Evolutionary conservation across 1,139 yeast genomes (phyloP), one percentile per base, ranked within the genome.

Genomic region (Pichiaceae sp.): DNA sequence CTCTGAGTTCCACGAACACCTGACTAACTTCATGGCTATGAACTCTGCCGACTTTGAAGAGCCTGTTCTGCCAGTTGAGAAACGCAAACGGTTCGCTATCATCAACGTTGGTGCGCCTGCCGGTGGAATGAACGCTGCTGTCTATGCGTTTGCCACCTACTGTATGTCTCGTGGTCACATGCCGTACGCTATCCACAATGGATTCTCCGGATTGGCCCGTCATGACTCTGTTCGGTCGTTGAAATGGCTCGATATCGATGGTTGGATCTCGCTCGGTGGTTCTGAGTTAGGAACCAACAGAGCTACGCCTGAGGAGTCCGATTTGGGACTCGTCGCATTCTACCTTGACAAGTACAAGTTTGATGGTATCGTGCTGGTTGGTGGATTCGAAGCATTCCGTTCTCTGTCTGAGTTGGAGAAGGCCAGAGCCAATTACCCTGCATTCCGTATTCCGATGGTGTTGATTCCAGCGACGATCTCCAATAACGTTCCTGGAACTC

Each of bases 81-180:
- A 79, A 49, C 66, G 80, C 45, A 66, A 77, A 49, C 75, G 72
- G 46, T 75, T 81, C 46, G 91, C 86, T 36, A 73, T 81, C 38
- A 72, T 82, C 29, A 83, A 81, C 49, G 79, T 81, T 33, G 93
- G 93, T 49, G 93, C 93, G 1, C 87, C 91, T 21, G 82, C 89
- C 15, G 84, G 87, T 39, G 91, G 87, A 38, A 70, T 82, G 72
- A 82, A 82, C 48, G 72, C 84, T 38, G 87, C 87, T 2, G 80
- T 82, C 14, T 72, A 81, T 53, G 78, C 91, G 18, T 80, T 81
- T 56, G 80, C 86, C 3, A 66, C 81, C 17, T 81, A 75, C 60
- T 77, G 87, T 63, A 63, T 81, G 62, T 78, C 89, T 3, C 71
- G 73, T 48, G 93, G 93, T 27, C 93, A 82, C 59, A 72, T 62